Conservation (phyloP, 768 basidiomycete species). For the Suillus placidus region DNA sequence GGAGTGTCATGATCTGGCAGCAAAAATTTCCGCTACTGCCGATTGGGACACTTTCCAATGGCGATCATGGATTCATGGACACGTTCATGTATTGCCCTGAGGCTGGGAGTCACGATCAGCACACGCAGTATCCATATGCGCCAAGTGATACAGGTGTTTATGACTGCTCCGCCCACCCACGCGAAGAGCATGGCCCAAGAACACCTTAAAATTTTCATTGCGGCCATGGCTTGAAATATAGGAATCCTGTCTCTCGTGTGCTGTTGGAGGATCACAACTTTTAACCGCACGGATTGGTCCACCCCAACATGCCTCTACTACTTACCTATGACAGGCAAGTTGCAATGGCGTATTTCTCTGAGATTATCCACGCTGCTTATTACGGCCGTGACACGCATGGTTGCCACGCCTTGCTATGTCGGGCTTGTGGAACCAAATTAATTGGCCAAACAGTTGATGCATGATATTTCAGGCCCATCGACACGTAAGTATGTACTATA, state of each 20-base stretch:
- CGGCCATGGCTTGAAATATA: background rate
- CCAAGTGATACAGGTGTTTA: background rate
- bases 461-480: background rate
- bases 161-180: background rate
- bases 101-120: background rate
- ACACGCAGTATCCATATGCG: background rate
- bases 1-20: no score
- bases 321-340: background rate
- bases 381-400: background rate
- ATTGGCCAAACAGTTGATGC: background rate
- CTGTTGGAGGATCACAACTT: background rate
- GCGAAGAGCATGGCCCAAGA: background rate
- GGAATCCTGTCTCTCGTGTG: background rate
- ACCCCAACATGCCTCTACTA: background rate
- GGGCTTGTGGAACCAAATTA: background rate
- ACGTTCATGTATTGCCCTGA: background rate
- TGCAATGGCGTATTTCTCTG: background rate
- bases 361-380: background rate
- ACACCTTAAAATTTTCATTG: background rate
- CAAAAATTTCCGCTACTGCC: no score
- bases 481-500: background rate
- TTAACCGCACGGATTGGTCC: no score
- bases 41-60: no score
- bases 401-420: background rate
- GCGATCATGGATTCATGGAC: no score